Conservation (phyloP, 345 rosid genomes). For the Cardiospermum halicacabum region DNA sequence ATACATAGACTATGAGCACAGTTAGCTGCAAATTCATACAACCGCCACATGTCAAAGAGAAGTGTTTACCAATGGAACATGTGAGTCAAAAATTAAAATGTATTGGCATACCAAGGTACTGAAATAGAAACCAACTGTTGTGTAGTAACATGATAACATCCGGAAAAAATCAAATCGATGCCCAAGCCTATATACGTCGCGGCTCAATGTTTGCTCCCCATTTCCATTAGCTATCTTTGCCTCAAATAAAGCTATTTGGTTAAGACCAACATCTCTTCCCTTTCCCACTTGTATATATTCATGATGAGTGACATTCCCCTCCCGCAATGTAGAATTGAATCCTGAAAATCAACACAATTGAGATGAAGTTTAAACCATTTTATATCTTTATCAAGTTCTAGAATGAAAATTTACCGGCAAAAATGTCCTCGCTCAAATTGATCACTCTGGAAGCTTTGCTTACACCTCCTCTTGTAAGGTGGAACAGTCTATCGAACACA, state of each 20-base stretch:
- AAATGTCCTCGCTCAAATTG: conserved; percentile 90
- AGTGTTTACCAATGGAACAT: background rate
- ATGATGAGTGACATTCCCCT: conserved; percentile 84
- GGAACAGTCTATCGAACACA: conserved; percentile 86
- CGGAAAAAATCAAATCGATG: conserved; percentile 90
- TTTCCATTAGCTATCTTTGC: conserved; percentile 90
- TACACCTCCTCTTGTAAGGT: conserved; percentile 86
- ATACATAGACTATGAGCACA: conserved; percentile 51
- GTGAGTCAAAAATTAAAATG: background rate
- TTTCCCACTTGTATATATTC: conserved; percentile 96
- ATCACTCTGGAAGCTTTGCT: conserved; percentile 89
- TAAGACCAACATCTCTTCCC: conserved; percentile 92
- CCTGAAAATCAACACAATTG: conserved; percentile 32
- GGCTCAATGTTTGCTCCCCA: conserved; percentile 86
- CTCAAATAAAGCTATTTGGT: conserved; percentile 86
- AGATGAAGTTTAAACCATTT: background rate
- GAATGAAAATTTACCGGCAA: conserved; percentile 41
- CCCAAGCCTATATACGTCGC: conserved; percentile 76
- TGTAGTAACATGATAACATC: conserved; percentile 78
- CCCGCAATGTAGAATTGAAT: conserved; percentile 82
- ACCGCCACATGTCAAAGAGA: conserved; percentile 1
- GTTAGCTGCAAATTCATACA: conserved; percentile 38
- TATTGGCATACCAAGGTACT: conserved; percentile 65
- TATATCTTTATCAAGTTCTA: conserved; percentile 3
- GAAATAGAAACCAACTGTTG: conserved; percentile 90